Evolutionary conservation across 257 asterid species (phyloP).

Genomic region (Capsicum baccatum): DNA sequence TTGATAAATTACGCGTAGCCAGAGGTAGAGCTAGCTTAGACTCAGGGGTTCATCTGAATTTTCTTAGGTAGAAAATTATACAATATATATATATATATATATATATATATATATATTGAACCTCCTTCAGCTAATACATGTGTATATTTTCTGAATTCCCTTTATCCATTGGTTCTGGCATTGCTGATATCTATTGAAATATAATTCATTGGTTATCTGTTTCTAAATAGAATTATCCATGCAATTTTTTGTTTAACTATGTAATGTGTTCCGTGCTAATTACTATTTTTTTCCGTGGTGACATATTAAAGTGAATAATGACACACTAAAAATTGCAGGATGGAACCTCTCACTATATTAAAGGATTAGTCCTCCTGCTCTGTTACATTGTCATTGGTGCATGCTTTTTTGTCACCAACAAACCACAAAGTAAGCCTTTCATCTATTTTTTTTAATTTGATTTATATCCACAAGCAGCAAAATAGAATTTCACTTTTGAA

Average conservation of each 20-base stretch:
- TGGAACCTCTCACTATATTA: conserved; percentile 90
- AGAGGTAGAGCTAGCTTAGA: too few species aligned
- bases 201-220: background rate
- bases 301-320: background rate
- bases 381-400: conserved; percentile 80
- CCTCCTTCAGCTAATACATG: too few species aligned
- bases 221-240: background rate
- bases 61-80: too few species aligned
- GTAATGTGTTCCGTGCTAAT: background rate
- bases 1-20: background rate
- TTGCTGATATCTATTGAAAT: background rate
- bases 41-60: too few species aligned
- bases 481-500: background rate
- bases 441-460: background rate
- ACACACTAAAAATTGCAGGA: conserved; percentile 51
- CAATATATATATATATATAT: too few species aligned
- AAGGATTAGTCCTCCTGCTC: conserved; percentile 77
- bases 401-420: conserved; percentile 61
- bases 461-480: background rate
- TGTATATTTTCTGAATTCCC: too few species aligned
- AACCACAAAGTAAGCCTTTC: conserved; percentile 50
- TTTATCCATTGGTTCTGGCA: too few species aligned
- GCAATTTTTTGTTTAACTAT: background rate
- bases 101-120: too few species aligned
- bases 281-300: background rate